Base-by-base conservation (phyloP, 805 yeast species). In the Metschnikowia amazonensis region DNA sequence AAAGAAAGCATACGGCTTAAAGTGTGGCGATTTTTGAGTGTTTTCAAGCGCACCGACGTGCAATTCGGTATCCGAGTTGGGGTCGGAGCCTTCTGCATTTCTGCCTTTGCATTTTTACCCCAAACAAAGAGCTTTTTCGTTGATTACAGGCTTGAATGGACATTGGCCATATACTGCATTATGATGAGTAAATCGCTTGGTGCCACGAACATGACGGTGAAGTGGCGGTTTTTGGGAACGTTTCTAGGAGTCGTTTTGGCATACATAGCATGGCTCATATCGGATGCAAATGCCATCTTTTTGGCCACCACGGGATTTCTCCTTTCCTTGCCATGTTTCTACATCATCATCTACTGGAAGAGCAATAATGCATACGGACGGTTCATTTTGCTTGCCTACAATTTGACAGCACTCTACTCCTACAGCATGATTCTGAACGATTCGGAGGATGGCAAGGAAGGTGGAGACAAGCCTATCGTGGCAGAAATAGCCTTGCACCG, bases 151-250 rank as follows among this genome's bases (percentile, higher is more conserved):
- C 84, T 85, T 13, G 96, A 87, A 60, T 87, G 96, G 96, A 82
- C 89, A 0, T 64, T 87, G 31, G 86, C 85, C n/a, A 82, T 89
- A 0, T 87, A 80, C 54, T 81, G 87, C 55, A 83, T 87, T 45
- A 85, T 87, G 69, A 86, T 87, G 92, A 85, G 84, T 55, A 86
- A 86, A 56, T 83, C 90, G 0, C 67, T 86, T 4, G 96, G 96
- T 8, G 95, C 95, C 0, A 88, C 95, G 0, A 77, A 86, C 9
- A 79, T 82, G 81, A 84, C 94, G 0, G 82, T 81, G 4, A 81
- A 81, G 53, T 82, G 86, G 85, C 68, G 86, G 55, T 71, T 87
- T 45, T 49, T 82, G 21, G 96, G 96, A 0, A 88, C 95, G 0
- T 77, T 81, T 47, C 42, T 84, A 5, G 96, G 96, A 0, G 86